Evolutionary conservation across 2,329 filamentous ascomycete species (phyloP).

Genomic region (Arachnopeziza araneosa): DNA sequence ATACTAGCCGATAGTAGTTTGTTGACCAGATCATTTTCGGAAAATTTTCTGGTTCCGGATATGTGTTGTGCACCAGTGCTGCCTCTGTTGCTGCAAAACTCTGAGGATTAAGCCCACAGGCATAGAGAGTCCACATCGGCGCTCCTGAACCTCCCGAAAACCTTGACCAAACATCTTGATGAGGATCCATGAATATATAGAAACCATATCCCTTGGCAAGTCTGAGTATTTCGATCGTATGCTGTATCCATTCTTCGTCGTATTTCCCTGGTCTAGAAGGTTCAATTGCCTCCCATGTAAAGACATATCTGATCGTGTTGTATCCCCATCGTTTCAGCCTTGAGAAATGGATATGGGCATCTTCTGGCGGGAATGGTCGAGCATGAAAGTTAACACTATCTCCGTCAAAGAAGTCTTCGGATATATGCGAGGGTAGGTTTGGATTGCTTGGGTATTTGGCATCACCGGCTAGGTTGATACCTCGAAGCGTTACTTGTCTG

Average conservation of each 20-base stretch:
- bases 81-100: constrained; percentile 83
- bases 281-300: constrained; percentile 99
- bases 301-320: constrained; percentile 94
- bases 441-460: constrained; percentile 83
- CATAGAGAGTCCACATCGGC: constrained; percentile 96
- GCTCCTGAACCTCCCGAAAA: constrained; percentile 93
- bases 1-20: constrained; percentile 84
- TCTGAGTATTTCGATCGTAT: constrained; percentile 80
- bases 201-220: constrained; percentile 87
- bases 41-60: constrained; percentile 74
- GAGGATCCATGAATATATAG: constrained; percentile 97
- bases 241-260: constrained; percentile 87
- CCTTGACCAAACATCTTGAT: constrained; percentile 98
- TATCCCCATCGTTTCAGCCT: constrained; percentile 85
- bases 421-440: constrained; percentile 72
- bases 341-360: constrained; percentile 82
- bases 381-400: constrained; percentile 86
- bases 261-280: constrained; percentile 85
- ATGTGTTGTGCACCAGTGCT: constrained; percentile 92
- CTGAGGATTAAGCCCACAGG: constrained; percentile 82
- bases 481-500: constrained; percentile 81
- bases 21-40: constrained; percentile 99
- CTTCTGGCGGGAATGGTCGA: constrained; percentile 75
- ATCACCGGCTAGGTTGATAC: constrained; percentile 90
- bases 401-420: constrained; percentile 81